These are phyloP conservation scores for Aleurites moluccanus DNA, from an alignment of 441 rosid genomes.

Conservation along the genomic window DNA sequence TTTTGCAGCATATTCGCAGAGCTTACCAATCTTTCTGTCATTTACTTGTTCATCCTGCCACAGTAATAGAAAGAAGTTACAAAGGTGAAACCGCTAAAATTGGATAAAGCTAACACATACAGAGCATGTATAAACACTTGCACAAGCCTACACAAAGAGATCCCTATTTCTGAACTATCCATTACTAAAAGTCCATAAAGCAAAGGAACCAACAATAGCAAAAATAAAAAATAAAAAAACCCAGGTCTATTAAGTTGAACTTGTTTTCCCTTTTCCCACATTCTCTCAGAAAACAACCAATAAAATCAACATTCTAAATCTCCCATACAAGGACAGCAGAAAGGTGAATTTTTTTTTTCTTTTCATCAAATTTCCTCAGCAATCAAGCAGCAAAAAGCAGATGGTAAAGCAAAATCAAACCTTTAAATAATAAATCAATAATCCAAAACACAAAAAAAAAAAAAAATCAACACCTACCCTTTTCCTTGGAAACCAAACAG, in stretches of 20 bases:
- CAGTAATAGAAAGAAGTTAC: background rate
- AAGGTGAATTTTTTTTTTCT: background rate
- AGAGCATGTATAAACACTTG: background rate
- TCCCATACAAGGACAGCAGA: background rate
- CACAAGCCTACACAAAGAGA: background rate
- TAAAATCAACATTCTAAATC: background rate
- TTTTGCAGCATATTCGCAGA: constrained; percentile 83
- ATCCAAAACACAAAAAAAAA: background rate
- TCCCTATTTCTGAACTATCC: background rate
- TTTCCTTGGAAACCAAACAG: background rate
- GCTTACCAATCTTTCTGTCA: constrained; percentile 68
- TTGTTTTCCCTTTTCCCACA: background rate
- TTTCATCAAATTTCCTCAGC: background rate
- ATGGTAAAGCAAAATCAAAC: background rate
- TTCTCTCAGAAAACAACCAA: background rate
- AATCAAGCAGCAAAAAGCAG: background rate
- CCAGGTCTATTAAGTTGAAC: background rate
- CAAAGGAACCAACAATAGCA: background rate
- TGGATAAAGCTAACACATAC: background rate
- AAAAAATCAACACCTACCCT: background rate
- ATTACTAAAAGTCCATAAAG: background rate
- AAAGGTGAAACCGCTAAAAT: background rate
- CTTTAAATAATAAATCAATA: background rate
- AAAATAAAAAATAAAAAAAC: background rate
- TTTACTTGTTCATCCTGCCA: constrained; percentile 71